These are phyloP conservation scores for Entomortierella lignicola DNA, from an alignment of 192 early-diverging fungal species.

Conservation along the genomic window DNA sequence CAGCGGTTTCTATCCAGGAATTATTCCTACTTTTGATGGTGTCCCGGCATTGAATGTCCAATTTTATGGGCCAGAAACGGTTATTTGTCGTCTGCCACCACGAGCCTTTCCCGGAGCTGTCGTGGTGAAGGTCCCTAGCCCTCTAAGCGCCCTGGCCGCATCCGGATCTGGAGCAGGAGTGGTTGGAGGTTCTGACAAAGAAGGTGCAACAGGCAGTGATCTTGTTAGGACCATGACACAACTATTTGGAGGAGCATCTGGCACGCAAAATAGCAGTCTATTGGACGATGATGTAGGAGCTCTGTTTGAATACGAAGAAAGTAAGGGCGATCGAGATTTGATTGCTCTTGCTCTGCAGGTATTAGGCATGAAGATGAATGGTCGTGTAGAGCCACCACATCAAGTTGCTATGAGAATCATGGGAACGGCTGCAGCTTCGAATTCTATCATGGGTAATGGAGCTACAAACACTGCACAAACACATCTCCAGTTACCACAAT, in stretches of 20 bases:
- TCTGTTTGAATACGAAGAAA: slow-evolving; percentile 64
- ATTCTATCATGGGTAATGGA: slow-evolving; percentile 19
- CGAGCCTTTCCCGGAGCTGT: slow-evolving; percentile 71
- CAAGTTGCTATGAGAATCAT: slow-evolving; percentile 71
- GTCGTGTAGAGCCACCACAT: slow-evolving; percentile 69
- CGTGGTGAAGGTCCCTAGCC: slow-evolving; percentile 37
- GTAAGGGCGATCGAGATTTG: slow-evolving; percentile 76
- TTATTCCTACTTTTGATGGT: slow-evolving; percentile 78
- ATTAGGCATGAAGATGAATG: slow-evolving; percentile 75
- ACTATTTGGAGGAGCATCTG: slow-evolving; percentile 41
- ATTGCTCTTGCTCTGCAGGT: slow-evolving; percentile 83
- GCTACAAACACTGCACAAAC: not conserved
- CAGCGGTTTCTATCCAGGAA: slow-evolving; percentile 72
- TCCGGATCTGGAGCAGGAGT: not conserved
- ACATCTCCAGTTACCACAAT: not conserved
- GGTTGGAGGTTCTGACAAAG: slow-evolving; percentile 7
- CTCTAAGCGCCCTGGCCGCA: slow-evolving; percentile 8
- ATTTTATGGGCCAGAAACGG: slow-evolving; percentile 72
- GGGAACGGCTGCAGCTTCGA: slow-evolving; percentile 37
- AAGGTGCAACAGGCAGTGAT: slow-evolving; percentile 28
- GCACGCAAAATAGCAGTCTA: not conserved
- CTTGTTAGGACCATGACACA: slow-evolving; percentile 45
- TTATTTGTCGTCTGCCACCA: slow-evolving; percentile 80
- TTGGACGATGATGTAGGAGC: slow-evolving; percentile 48
- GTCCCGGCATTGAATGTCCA: slow-evolving; percentile 68